Evolutionary conservation across 2,329 filamentous ascomycete genomes (phyloP), one percentile per base, ranked within the genome.

Genomic region (Alternaria burnsii): DNA sequence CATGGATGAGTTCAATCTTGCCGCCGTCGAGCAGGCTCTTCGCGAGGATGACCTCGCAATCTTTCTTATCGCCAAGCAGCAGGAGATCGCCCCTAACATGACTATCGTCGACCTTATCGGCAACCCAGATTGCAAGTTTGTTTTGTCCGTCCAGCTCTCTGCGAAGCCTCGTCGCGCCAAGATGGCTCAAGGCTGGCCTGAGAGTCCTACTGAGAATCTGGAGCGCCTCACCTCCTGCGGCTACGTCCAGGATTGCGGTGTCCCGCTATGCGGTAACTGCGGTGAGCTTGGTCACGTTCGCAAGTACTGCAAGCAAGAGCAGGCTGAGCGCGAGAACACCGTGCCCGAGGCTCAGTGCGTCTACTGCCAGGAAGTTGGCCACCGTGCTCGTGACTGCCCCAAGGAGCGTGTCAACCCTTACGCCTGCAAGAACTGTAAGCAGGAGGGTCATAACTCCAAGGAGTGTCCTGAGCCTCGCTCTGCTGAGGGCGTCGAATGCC

Each of bases 381-480:
- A 92, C 70, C 88, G 89, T 59, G 79, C 89, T 52, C 87, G 90
- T 52, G 89, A 93, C 67, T 93, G 90, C 59, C 75, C 75, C 5
- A 71, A 79, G 58, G 75, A 77, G 59, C 79, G 90, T 51, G 78
- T 87, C 30, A 86, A 90, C 79, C 88, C 82, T 58, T 88, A 85
- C 66, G 87, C 87, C 8, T 91, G 89, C 84, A 87, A 85, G 74
- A 91, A 91, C 73, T 91, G 89, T 80, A 86, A 85, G 85, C 80
- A 78, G 73, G 79, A 77, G 30, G 72, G 75, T 9, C 72, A 75
- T 43, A 72, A 58, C 24, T 64, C 77, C 24, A 76, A 73, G 60
- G 79, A 82, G 28, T 81, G 81, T 62, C 69, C 78, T 46, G 78
- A 82, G 60, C 80, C 80, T 44, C 78, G 78, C 38, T 84, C 87